Evolutionary conservation across 2,329 filamentous ascomycete genomes (phyloP).

Genomic region (Ampelomyces quisqualis): DNA sequence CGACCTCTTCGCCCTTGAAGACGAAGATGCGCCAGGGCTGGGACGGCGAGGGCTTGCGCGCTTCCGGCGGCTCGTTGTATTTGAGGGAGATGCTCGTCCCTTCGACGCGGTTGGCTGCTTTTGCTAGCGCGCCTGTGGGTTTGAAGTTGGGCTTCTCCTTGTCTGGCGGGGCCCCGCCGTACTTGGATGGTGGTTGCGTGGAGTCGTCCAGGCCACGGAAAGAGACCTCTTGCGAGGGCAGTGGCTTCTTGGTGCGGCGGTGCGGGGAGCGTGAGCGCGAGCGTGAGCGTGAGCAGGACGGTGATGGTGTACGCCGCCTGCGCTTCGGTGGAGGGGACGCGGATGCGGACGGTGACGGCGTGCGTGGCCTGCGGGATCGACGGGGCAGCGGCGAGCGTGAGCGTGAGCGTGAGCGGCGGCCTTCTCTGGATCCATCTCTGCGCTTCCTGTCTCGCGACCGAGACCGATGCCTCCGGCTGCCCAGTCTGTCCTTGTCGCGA

Average conservation of each 20-base stretch:
- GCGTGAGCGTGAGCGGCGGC: slow-evolving; percentile 28
- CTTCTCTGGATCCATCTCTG: slow-evolving; percentile 15
- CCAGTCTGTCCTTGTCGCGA: slow-evolving; percentile 16
- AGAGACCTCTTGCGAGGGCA: slow-evolving; percentile 51
- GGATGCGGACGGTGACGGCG: slow-evolving; percentile 29
- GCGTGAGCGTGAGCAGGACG: slow-evolving; percentile 43
- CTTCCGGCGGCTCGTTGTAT: slow-evolving; percentile 93
- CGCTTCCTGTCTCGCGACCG: slow-evolving; percentile 20
- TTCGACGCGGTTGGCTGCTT: slow-evolving; percentile 80
- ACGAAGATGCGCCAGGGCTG: slow-evolving; percentile 88
- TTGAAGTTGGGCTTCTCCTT: slow-evolving; percentile 89
- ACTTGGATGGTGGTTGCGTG: slow-evolving; percentile 31
- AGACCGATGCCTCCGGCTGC: slow-evolving; percentile 17
- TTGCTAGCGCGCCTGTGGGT: slow-evolving; percentile 77
- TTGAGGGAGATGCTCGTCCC: slow-evolving; percentile 80
- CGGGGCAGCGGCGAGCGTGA: slow-evolving; percentile 30
- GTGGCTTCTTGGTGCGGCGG: slow-evolving; percentile 45
- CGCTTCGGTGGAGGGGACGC: slow-evolving; percentile 38
- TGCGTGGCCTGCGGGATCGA: slow-evolving; percentile 26
- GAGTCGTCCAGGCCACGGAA: slow-evolving; percentile 44
- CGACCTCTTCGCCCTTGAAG: slow-evolving; percentile 78
- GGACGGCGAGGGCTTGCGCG: slow-evolving; percentile 77
- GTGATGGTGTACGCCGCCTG: slow-evolving; percentile 33
- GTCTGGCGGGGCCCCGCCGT: slow-evolving; percentile 47
- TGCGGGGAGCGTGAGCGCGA: slow-evolving; percentile 50